Conservation (phyloP, 2,329 filamentous ascomycete genomes). For the Periconia macrospinosa region DNA sequence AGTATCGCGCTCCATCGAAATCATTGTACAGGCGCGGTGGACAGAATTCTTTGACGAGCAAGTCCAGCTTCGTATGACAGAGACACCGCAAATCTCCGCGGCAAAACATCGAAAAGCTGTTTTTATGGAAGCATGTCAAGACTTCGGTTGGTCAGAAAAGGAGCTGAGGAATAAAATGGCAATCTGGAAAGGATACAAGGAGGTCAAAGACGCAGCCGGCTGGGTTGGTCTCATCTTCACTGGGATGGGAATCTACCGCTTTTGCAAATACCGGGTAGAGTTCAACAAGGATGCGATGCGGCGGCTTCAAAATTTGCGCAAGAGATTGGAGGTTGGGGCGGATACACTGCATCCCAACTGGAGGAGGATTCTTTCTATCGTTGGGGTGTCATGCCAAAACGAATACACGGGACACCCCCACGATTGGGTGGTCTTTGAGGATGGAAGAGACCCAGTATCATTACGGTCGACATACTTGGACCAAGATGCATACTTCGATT, state of each 20-base stretch:
- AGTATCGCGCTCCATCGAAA: slow-evolving; percentile 59
- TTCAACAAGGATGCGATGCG: slow-evolving; percentile 56
- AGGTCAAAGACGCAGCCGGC: slow-evolving; percentile 60
- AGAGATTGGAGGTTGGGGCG: slow-evolving; percentile 56
- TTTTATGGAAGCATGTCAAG: slow-evolving; percentile 56
- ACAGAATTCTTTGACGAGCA: slow-evolving; percentile 58
- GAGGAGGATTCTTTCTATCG: slow-evolving; percentile 53
- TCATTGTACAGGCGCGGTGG: slow-evolving; percentile 62
- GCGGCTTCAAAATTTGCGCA: slow-evolving; percentile 48
- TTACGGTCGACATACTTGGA: slow-evolving; percentile 52
- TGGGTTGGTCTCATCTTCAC: slow-evolving; percentile 61
- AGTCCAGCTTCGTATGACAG: slow-evolving; percentile 46
- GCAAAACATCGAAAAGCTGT: slow-evolving; percentile 56
- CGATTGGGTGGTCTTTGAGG: slow-evolving; percentile 54
- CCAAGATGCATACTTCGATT: slow-evolving; percentile 52
- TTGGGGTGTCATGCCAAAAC: slow-evolving; percentile 47
- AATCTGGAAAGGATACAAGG: slow-evolving; percentile 62
- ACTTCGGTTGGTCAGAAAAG: slow-evolving; percentile 61
- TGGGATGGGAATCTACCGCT: slow-evolving; percentile 61
- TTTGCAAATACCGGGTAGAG: slow-evolving; percentile 62
- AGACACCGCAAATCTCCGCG: slow-evolving; percentile 45
- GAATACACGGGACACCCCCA: slow-evolving; percentile 54
- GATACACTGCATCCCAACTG: slow-evolving; percentile 57
- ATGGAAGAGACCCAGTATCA: slow-evolving; percentile 48
- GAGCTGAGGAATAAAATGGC: slow-evolving; percentile 57